Evolutionary conservation across 257 asterid genomes (phyloP).

Genomic region (Solanum lignicaule): DNA sequence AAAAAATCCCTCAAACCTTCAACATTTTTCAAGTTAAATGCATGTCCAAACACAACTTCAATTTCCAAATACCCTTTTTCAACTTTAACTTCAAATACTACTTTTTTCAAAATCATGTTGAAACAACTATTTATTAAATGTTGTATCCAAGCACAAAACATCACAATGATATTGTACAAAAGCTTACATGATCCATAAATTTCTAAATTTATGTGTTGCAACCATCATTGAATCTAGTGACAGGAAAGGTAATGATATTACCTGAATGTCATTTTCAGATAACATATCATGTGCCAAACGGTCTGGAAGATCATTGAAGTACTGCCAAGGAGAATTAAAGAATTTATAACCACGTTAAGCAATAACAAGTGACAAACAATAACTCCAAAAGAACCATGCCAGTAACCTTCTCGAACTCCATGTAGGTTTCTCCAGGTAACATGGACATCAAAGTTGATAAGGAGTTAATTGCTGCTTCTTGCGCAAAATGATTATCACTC

Average conservation of each 20-base stretch:
- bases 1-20: background rate
- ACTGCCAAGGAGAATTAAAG: conserved; percentile 34
- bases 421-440: conserved; percentile 68
- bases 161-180: background rate
- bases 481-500: conserved; percentile 55
- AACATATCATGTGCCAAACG: conserved; percentile 57
- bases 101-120: background rate
- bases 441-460: conserved; percentile 81
- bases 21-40: background rate
- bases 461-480: conserved; percentile 71
- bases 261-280: conserved; percentile 86
- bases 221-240: background rate
- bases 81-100: background rate
- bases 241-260: conserved; percentile 6
- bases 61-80: background rate
- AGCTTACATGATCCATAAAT: background rate
- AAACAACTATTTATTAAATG: background rate
- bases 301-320: conserved; percentile 67
- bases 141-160: background rate
- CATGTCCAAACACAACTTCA: background rate
- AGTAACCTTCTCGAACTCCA: conserved; percentile 80
- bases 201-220: background rate
- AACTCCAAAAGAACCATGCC: background rate
- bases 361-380: background rate
- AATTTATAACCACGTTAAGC: background rate